phyloP scores from a whole-genome alignment of 805 yeast species.

The Cyberlindnera sargentensis region DNA sequence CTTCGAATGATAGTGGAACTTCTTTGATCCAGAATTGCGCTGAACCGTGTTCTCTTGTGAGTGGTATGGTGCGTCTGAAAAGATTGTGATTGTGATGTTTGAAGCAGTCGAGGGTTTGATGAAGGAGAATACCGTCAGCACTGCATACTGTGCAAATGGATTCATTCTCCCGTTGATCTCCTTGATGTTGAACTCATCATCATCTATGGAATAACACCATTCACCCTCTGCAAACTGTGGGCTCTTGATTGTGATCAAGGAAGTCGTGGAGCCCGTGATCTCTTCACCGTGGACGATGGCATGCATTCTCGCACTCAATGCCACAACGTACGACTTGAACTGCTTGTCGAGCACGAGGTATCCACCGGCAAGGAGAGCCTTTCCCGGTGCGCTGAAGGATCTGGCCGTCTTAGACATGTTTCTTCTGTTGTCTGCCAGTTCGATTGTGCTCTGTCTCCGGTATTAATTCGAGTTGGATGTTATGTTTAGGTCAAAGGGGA shows the following conservation, averaged over 20 bases:
- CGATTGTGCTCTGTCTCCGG: neutral
- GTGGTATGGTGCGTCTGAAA: conserved; percentile 85
- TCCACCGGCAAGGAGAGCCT: conserved; percentile 92
- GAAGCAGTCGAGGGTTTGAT: conserved; percentile 25
- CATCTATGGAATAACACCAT: conserved; percentile 50
- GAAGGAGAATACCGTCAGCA: conserved; percentile 50
- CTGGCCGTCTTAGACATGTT: neutral
- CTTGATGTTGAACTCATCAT: conserved; percentile 9
- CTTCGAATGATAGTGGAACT: conserved; percentile 52
- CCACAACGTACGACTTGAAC: conserved; percentile 75
- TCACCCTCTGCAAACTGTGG: conserved; percentile 69
- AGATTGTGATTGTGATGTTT: conserved; percentile 45
- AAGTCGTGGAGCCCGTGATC: neutral
- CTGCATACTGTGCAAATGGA: conserved; percentile 68
- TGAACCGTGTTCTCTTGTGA: conserved; percentile 49
- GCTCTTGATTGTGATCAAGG: conserved; percentile 43
- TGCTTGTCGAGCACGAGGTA: conserved; percentile 79
- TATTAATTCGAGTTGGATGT: too few species aligned
- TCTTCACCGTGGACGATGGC: conserved; percentile 39
- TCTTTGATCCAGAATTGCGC: conserved; percentile 28
- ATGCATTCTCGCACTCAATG: conserved; percentile 86
- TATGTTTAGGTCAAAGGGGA: too few species aligned
- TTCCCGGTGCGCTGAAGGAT: conserved; percentile 88
- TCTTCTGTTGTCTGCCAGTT: neutral
- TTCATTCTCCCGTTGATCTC: conserved; percentile 38